Conservation (phyloP, 345 rosid species). For the Melaleuca quinquenervia region DNA sequence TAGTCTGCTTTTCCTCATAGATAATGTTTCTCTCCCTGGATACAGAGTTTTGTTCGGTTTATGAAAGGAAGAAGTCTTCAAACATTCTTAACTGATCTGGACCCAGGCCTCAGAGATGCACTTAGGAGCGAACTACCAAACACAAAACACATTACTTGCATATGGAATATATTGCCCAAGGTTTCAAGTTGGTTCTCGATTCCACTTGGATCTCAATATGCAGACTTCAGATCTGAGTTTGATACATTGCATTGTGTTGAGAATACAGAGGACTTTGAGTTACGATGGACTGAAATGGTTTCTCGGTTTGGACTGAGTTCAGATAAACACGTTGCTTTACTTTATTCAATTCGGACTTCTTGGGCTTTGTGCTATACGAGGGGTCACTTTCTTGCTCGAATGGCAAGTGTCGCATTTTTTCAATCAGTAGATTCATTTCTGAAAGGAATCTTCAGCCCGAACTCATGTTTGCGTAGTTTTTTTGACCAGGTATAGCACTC, state of each 20-base stretch:
- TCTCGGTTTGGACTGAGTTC: conserved; percentile 65
- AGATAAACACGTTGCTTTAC: conserved; percentile 69
- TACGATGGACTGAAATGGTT: conserved; percentile 62
- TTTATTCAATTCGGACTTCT: conserved; percentile 48
- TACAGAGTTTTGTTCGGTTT: conserved; percentile 72
- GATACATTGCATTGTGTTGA: conserved; percentile 50
- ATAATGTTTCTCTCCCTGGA: conserved; percentile 25
- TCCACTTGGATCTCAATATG: conserved; percentile 59
- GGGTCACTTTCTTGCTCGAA: conserved; percentile 66
- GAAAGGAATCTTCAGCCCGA: conserved; percentile 43
- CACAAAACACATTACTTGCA: conserved; percentile 56
- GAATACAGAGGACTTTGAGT: conserved; percentile 61
- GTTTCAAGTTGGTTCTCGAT: conserved; percentile 78
- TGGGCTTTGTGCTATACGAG: conserved; percentile 59
- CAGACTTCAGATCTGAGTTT: conserved; percentile 67
- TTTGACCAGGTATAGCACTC: conserved; percentile 61
- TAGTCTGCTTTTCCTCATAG: conserved; percentile 12
- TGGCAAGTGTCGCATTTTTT: conserved; percentile 50
- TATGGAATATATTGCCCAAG: conserved; percentile 61
- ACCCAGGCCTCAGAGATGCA: conserved; percentile 69
- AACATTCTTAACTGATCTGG: conserved; percentile 77
- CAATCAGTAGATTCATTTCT: conserved; percentile 47
- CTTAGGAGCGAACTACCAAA: conserved; percentile 63
- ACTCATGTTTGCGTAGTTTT: conserved; percentile 58
- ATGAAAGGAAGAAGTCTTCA: conserved; percentile 75